These are phyloP conservation scores for Metarhizium brunneum DNA, from an alignment of 2,329 filamentous ascomycete species.

Conservation along the genomic window DNA sequence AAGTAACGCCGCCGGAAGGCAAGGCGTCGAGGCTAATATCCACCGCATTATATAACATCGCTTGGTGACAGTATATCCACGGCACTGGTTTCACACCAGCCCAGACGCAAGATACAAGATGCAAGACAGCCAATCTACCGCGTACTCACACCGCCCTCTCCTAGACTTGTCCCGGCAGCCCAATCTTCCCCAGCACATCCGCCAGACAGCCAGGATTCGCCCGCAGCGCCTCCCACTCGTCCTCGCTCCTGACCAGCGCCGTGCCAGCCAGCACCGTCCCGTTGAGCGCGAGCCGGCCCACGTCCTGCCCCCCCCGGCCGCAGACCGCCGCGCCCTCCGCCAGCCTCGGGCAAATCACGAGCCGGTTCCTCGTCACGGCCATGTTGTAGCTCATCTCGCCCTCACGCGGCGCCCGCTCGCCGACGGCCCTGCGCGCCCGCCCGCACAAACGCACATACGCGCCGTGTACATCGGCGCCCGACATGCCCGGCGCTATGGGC, in stretches of 20 bases:
- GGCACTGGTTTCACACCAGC: no score
- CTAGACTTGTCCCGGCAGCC: slow-evolving; percentile 14
- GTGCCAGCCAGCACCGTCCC: slow-evolving; percentile 57
- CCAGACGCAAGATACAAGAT: no score
- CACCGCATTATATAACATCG: no score
- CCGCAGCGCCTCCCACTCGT: slow-evolving; percentile 46
- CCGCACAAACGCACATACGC: slow-evolving; percentile 40
- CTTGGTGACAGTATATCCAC: no score
- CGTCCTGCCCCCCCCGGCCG: slow-evolving; percentile 19
- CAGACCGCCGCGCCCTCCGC: slow-evolving; percentile 36
- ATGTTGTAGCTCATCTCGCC: slow-evolving; percentile 52
- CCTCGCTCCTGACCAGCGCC: slow-evolving; percentile 49
- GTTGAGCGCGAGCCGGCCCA: slow-evolving; percentile 43
- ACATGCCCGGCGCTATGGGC: slow-evolving; percentile 23
- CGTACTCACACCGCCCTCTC: neutral
- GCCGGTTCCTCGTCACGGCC: slow-evolving; percentile 43
- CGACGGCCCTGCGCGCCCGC: slow-evolving; percentile 31
- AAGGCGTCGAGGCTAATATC: no score
- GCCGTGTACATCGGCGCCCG: slow-evolving; percentile 25
- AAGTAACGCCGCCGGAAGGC: no score
- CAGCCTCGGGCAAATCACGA: slow-evolving; percentile 46
- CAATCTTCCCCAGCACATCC: slow-evolving; percentile 16
- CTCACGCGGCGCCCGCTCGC: slow-evolving; percentile 9
- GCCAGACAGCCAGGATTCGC: slow-evolving; percentile 17
- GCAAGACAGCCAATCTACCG: no score